Conservation (phyloP, 2,329 filamentous ascomycete species). For the Purpureocillium lavendulum region DNA sequence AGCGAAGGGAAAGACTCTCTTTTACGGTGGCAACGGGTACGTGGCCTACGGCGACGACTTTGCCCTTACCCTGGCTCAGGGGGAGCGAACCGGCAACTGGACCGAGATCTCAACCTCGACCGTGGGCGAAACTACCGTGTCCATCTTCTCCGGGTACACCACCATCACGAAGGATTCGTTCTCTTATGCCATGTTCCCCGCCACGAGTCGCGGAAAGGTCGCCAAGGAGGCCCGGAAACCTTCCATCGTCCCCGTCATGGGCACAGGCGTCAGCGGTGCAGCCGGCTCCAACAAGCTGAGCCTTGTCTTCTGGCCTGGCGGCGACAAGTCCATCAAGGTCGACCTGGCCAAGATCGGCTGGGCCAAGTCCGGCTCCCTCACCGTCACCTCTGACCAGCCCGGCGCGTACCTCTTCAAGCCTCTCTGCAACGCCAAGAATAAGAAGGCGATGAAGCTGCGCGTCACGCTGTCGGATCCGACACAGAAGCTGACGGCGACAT, state of each 20-base stretch:
- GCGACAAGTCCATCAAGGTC: slow-evolving; percentile 7
- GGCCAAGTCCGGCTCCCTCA: slow-evolving; percentile 8
- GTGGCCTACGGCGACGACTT: slow-evolving; percentile 10
- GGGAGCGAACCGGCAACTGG: slow-evolving; percentile 13
- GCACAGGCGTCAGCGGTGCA: slow-evolving; percentile 9
- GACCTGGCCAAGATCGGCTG: slow-evolving; percentile 9
- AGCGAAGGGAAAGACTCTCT: slow-evolving; percentile 5
- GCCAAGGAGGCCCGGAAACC: slow-evolving; percentile 6
- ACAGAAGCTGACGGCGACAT: slow-evolving; percentile 8
- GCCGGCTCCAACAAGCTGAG: slow-evolving; percentile 8
- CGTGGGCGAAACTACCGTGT: slow-evolving; percentile 6
- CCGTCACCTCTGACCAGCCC: slow-evolving; percentile 9
- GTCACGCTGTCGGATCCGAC: slow-evolving; percentile 12
- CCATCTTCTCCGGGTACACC: slow-evolving; percentile 14
- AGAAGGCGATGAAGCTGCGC: slow-evolving; percentile 3
- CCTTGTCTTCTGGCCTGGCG: slow-evolving; percentile 14
- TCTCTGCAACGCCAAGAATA: neutral
- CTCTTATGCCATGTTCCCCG: slow-evolving; percentile 11
- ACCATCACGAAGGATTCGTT: slow-evolving; percentile 4
- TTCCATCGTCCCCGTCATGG: slow-evolving; percentile 8
- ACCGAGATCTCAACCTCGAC: slow-evolving; percentile 13
- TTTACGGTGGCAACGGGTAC: slow-evolving; percentile 14
- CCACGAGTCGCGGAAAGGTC: slow-evolving; percentile 5
- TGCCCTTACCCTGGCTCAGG: slow-evolving; percentile 10
- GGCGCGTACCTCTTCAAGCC: slow-evolving; percentile 8